Evolutionary conservation across 1,284 basidiomycete genomes (phyloP), one percentile per base, ranked within the genome.

Genomic region (Pholiota adiposa): DNA sequence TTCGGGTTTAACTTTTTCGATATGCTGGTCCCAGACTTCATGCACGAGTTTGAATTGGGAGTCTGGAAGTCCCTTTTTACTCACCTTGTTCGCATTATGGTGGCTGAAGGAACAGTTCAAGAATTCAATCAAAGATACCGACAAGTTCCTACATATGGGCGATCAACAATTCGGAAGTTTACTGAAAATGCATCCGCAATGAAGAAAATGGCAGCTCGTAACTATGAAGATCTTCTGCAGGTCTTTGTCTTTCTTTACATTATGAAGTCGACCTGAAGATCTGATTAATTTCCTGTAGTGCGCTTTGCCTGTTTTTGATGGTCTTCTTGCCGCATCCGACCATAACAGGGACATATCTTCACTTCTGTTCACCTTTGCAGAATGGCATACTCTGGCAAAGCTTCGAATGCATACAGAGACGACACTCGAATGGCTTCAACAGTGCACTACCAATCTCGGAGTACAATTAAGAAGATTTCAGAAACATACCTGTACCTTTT

Each of bases 201-300:
- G 69, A 74, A 71, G 51, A 70, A 73, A 51, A 33, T 75, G 1
- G 73, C 72, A 0, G 74, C 69, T 2, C 51, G 70, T 0, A 68
- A 76, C 60, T 77, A 69, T 52, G 73, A 76, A 51, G 72, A 76
- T 55, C 34, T 75, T 8, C 63, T 76, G 46, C 70, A 75, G 67
- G 73, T 72, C 54, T 25, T 36, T 52, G 21, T 49, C 18, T 14
- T 51, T 21, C 9, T 23, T 36, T 11, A 51, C 25, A 27, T 14
- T 23, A 29, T 38, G 14, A 14, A 38, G n/a, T n/a, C n/a, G n/a
- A n/a, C n/a, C n/a, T n/a, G n/a, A 14, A n/a, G 27, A 11, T 43
- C 9, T 49, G 2, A n/a, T 11, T 41, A 41, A 23, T 43, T 55
- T 25, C 41, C 29, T 23, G 25, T 51, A 75, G 72, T 77, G 75